Conservation (phyloP, 176 grass and related monocot species). For the Panicum miliaceum region DNA sequence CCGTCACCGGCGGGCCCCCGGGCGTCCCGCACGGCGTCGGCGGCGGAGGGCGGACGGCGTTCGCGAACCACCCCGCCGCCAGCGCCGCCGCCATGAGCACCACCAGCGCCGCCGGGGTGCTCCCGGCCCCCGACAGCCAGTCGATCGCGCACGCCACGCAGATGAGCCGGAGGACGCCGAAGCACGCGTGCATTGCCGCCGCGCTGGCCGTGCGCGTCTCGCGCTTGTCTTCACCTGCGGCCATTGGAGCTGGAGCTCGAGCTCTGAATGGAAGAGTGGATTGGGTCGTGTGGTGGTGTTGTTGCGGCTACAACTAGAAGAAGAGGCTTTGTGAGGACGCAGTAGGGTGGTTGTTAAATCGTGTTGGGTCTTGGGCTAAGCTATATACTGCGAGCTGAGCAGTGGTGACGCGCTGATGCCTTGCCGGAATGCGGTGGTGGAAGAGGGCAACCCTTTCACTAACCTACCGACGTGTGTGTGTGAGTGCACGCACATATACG, state of each 20-base stretch:
- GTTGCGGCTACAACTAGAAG: background rate
- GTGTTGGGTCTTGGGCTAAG: slow-evolving; percentile 39
- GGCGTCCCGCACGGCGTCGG: slow-evolving; percentile 60
- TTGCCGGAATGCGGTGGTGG: slow-evolving; percentile 42
- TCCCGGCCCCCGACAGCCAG: slow-evolving; percentile 11
- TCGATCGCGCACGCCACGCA: background rate
- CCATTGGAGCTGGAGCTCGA: slow-evolving; percentile 33
- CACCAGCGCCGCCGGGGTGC: slow-evolving; percentile 41
- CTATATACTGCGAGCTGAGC: slow-evolving; percentile 20
- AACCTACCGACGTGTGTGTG: slow-evolving; percentile 32
- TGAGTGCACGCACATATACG: background rate
- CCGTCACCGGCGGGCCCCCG: slow-evolving; percentile 74
- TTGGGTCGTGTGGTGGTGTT: slow-evolving; percentile 4
- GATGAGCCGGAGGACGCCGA: background rate
- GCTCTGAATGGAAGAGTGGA: background rate
- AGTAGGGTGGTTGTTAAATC: background rate
- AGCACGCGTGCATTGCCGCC: background rate
- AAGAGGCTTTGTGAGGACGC: background rate
- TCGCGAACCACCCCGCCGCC: slow-evolving; percentile 42
- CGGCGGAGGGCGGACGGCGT: slow-evolving; percentile 51
- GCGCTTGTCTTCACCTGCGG: slow-evolving; percentile 22
- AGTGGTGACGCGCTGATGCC: background rate
- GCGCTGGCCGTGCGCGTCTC: background rate
- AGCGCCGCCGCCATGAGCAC: slow-evolving; percentile 37
- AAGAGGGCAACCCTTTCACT: slow-evolving; percentile 46